Conservation (phyloP, 1,284 basidiomycete species). For the Lignosus rhinocerotis region DNA sequence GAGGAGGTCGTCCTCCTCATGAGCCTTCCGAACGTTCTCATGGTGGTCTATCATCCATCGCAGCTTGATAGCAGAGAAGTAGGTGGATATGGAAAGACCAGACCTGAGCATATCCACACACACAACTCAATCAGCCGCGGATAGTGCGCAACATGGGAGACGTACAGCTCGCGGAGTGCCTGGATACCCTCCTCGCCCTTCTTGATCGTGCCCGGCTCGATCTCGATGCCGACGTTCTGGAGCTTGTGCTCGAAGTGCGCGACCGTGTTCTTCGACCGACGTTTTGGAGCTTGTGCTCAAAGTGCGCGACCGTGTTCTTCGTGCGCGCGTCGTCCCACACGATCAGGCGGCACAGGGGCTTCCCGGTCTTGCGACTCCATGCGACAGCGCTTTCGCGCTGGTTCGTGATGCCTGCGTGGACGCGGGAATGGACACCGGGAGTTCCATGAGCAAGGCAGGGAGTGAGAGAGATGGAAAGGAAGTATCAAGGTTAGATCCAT, state of each 20-base stretch:
- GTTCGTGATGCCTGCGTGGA: slow-evolving; percentile 85
- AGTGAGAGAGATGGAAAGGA: neutral
- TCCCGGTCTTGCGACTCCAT: slow-evolving; percentile 91
- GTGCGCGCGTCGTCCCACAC: slow-evolving; percentile 97
- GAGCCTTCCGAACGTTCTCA: slow-evolving; percentile 77
- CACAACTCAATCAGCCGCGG: slow-evolving; percentile 1
- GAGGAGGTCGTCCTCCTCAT: slow-evolving; percentile 79
- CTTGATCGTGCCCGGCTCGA: slow-evolving; percentile 62
- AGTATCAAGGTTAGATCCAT: slow-evolving; percentile 5
- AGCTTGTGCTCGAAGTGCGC: slow-evolving; percentile 78
- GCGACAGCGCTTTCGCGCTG: slow-evolving; percentile 96
- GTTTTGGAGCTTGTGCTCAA: slow-evolving; percentile 70
- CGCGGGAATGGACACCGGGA: slow-evolving; percentile 3
- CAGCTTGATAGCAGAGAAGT: slow-evolving; percentile 95
- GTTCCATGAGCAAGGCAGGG: neutral
- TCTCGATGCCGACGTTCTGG: slow-evolving; percentile 73
- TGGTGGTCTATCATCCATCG: slow-evolving; percentile 96
- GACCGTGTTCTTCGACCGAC: slow-evolving; percentile 84
- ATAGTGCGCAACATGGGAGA: neutral
- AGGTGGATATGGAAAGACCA: slow-evolving; percentile 92
- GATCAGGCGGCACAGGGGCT: slow-evolving; percentile 86
- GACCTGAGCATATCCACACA: slow-evolving; percentile 52
- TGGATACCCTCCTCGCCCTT: slow-evolving; percentile 73
- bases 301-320: slow-evolving; percentile 79
- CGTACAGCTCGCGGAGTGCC: slow-evolving; percentile 71